Evolutionary conservation across 148 eudicot genomes (phyloP).

Genomic region (Spergularia bocconei): DNA sequence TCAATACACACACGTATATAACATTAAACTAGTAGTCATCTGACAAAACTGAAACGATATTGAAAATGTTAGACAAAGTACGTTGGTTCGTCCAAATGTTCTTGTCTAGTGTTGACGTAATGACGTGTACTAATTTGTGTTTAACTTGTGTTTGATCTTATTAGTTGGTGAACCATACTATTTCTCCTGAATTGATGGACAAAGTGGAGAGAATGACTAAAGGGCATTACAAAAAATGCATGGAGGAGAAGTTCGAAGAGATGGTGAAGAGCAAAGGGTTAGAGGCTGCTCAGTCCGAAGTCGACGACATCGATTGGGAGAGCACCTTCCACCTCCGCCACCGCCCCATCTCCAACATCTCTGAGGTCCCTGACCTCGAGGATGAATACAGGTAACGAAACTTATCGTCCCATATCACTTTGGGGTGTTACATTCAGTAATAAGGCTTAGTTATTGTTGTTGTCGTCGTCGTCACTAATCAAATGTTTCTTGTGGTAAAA

Average conservation of each 20-base stretch:
- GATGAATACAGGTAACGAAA: constrained; percentile 53
- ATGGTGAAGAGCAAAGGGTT: constrained; percentile 72
- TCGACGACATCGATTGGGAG: constrained; percentile 85
- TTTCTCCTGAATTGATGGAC: constrained; percentile 53
- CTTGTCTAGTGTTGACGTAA: neutral
- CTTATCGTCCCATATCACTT: no score
- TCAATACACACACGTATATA: no score
- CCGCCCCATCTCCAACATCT: constrained; percentile 68
- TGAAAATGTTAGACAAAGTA: no score
- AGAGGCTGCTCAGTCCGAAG: constrained; percentile 55
- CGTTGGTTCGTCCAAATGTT: no score
- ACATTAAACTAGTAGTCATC: no score
- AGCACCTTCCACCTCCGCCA: constrained; percentile 79
- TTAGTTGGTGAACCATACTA: constrained; percentile 58
- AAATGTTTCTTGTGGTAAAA: no score
- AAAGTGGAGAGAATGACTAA: constrained; percentile 64
- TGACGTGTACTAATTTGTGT: neutral
- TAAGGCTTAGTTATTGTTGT: no score
- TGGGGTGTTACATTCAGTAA: no score
- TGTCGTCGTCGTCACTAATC: no score
- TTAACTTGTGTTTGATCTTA: neutral
- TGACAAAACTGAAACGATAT: constrained; percentile 1
- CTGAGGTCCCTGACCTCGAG: constrained; percentile 64
- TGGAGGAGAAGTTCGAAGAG: constrained; percentile 70
- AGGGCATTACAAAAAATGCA: constrained; percentile 59